phyloP scores from a whole-genome alignment of 78 protist species.

The Goniomonas avonlea region DNA sequence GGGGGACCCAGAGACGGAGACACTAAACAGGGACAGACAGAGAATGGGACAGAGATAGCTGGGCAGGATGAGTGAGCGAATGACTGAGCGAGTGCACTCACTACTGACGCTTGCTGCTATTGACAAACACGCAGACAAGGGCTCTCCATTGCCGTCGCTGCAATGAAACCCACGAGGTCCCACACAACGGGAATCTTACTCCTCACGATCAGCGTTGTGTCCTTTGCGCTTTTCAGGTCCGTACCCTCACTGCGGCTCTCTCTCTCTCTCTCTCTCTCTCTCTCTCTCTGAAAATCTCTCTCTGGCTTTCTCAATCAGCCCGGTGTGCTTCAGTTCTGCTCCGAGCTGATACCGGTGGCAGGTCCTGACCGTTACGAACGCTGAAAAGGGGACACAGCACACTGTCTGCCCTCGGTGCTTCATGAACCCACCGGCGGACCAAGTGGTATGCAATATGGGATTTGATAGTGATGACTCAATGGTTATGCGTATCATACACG shows the following conservation, averaged over 20 bases:
- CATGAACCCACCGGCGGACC: background rate
- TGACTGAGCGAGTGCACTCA: background rate
- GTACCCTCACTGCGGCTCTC: background rate
- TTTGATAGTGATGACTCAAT: no score
- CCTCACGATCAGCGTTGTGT: background rate
- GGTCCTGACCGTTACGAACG: background rate
- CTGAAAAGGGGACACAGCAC: background rate
- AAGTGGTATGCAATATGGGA: no score
- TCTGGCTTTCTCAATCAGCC: no score
- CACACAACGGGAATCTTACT: background rate
- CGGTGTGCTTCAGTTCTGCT: no score
- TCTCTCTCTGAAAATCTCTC: background rate
- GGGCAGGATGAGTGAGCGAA: background rate
- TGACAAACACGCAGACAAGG: no score
- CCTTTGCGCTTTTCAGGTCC: conserved; percentile 21
- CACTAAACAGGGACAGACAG: no score
- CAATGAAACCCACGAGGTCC: background rate
- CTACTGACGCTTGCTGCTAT: background rate
- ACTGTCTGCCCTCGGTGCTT: background rate
- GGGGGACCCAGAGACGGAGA: no score
- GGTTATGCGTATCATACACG: no score
- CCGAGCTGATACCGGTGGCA: background rate
- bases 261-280: background rate
- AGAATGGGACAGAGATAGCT: background rate
- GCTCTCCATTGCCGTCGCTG: background rate